A percentile compares a stretch with the other conserved stretches of the same genome.
phyloP scores from a whole-genome alignment of 2,329 filamentous ascomycete genomes.

The Phoma sp. region DNA sequence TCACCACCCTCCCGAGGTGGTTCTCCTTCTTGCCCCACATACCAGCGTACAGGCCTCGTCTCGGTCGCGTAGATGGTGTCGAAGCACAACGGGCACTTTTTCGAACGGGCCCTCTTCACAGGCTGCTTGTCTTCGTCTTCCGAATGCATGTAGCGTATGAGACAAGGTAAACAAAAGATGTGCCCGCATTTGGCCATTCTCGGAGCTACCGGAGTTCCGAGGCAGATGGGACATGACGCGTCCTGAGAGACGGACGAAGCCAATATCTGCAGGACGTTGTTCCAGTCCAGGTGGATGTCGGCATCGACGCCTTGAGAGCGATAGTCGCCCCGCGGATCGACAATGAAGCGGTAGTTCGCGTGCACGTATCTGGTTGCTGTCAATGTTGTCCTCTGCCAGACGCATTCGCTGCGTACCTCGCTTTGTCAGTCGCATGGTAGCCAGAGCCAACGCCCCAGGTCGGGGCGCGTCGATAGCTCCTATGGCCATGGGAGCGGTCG shows the following conservation, averaged over 20 bases:
- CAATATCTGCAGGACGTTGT: conserved; percentile 86
- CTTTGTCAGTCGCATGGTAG: conserved; percentile 89
- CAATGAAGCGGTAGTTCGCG: conserved; percentile 96
- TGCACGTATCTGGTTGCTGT: conserved; percentile 73
- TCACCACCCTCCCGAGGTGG: conserved; percentile 85
- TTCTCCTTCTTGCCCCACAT: conserved; percentile 83
- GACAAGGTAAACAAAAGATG: conserved; percentile 92
- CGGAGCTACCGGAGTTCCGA: conserved; percentile 89
- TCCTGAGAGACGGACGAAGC: conserved; percentile 89
- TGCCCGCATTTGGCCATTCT: conserved; percentile 98
- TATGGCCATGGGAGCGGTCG: conserved; percentile 59
- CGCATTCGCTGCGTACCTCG: conserved; percentile 63
- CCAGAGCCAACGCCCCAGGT: conserved; percentile 88
- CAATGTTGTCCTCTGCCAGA: conserved; percentile 1
- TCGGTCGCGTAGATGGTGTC: conserved; percentile 94
- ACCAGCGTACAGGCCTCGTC: conserved; percentile 87
- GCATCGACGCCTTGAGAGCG: conserved; percentile 81
- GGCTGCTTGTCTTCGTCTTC: conserved; percentile 67
- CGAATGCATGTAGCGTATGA: conserved; percentile 95
- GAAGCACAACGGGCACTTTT: conserved; percentile 96
- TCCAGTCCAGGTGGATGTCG: conserved; percentile 90
- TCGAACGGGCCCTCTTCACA: conserved; percentile 79
- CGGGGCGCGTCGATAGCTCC: conserved; percentile 68
- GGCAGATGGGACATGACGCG: conserved; percentile 90
- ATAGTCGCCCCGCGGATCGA: conserved; percentile 83